These are phyloP conservation scores for Rhodofomes roseus DNA, from an alignment of 1,284 basidiomycete genomes.

Conservation along the genomic window DNA sequence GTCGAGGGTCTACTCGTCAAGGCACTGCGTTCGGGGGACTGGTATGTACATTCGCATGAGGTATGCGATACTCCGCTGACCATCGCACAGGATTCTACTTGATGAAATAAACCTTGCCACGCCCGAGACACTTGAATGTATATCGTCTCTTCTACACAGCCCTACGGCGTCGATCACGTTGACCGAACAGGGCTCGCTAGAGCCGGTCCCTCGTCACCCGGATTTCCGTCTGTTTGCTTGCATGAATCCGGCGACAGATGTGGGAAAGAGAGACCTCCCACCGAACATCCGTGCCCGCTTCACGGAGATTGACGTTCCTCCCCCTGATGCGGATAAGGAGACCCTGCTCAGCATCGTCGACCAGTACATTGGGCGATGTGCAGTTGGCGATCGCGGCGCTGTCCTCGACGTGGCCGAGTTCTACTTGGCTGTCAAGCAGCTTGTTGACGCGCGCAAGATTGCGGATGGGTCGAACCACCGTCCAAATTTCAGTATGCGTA, in stretches of 20 bases:
- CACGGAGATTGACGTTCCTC: conserved; percentile 93
- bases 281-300: conserved; percentile 89
- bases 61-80: neutral
- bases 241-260: conserved; percentile 99
- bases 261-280: conserved; percentile 96
- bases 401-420: conserved; percentile 93
- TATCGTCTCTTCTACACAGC: conserved; percentile 85
- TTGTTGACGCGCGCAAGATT: conserved; percentile 78
- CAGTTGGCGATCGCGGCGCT: conserved; percentile 83
- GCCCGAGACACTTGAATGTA: conserved; percentile 92
- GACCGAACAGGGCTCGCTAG: conserved; percentile 91
- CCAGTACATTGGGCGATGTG: conserved; percentile 86
- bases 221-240: conserved; percentile 97
- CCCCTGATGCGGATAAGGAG: conserved; percentile 91
- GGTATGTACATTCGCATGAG: conserved; percentile 53
- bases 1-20: conserved; percentile 96
- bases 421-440: conserved; percentile 80
- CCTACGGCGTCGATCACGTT: conserved; percentile 87
- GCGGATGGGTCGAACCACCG: conserved; percentile 93
- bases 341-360: conserved; percentile 86
- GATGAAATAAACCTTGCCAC: conserved; percentile 97
- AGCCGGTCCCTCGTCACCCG: conserved; percentile 88
- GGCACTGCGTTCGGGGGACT: conserved; percentile 86
- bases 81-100: conserved; percentile 74
- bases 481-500: conserved; percentile 99